Conservation (phyloP, 2,329 filamentous ascomycete species). For the Verticillium albo-atrum region DNA sequence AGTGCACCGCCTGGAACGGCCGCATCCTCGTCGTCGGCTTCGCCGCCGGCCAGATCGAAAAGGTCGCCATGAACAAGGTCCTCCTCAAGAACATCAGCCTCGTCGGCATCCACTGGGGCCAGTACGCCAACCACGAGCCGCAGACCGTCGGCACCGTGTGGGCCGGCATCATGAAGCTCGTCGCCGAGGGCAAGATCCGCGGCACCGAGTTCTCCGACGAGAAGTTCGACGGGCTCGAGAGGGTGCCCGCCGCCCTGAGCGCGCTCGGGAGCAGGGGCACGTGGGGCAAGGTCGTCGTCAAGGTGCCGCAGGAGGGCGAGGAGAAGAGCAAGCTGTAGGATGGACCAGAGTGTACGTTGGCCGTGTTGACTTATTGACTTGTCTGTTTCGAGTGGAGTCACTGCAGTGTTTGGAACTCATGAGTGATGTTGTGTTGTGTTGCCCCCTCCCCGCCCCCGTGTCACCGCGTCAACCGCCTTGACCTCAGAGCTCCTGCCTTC, state of each 20-base stretch:
- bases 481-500: neutral
- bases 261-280: conserved; percentile 77
- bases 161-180: conserved; percentile 74
- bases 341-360: neutral
- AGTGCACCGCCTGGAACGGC: conserved; percentile 92
- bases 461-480: neutral
- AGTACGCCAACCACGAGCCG: conserved; percentile 70
- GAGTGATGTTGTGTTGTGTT: neutral
- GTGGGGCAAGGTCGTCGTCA: conserved; percentile 95
- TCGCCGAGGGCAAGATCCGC: conserved; percentile 71
- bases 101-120: conserved; percentile 89
- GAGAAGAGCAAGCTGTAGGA: conserved; percentile 53
- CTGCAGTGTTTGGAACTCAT: too few relatives aligned
- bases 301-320: conserved; percentile 64
- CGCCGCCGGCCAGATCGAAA: conserved; percentile 55
- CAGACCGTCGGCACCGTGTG: conserved; percentile 70
- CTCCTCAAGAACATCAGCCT: conserved; percentile 89
- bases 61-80: conserved; percentile 80
- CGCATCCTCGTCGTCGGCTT: conserved; percentile 86
- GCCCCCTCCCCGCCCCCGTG: too few relatives aligned
- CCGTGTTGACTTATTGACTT: too few relatives aligned
- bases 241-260: conserved; percentile 69
- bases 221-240: conserved; percentile 78
- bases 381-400: too few relatives aligned
- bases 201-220: conserved; percentile 80